phyloP scores from a whole-genome alignment of 331 rosid species.

The Cydonia oblonga region DNA sequence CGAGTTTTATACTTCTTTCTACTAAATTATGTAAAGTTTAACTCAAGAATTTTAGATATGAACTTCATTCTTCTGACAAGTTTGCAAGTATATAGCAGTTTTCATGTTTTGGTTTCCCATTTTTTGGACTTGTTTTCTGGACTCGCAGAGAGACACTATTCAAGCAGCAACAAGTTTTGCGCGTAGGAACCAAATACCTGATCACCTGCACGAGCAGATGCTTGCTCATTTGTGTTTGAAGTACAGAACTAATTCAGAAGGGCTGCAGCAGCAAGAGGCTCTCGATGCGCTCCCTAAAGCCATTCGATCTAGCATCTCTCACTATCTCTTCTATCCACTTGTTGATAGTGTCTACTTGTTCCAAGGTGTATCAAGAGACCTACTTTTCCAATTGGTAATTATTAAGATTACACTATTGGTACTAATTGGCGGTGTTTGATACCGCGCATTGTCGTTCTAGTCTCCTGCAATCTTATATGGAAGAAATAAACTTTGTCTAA shows the following conservation, averaged over 20 bases:
- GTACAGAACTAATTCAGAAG: slow-evolving; percentile 54
- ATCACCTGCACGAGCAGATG: slow-evolving; percentile 57
- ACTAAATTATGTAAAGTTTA: neutral
- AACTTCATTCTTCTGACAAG: neutral
- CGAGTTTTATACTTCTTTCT: neutral
- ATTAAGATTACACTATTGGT: neutral
- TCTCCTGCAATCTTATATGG: neutral
- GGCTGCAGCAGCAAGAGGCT: slow-evolving; percentile 63
- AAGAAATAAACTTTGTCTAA: neutral
- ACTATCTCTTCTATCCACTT: slow-evolving; percentile 39
- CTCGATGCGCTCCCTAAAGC: slow-evolving; percentile 64
- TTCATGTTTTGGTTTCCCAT: neutral
- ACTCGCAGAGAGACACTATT: slow-evolving; percentile 44
- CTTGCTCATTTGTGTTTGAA: slow-evolving; percentile 54
- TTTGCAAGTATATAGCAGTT: neutral
- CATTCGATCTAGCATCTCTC: slow-evolving; percentile 48
- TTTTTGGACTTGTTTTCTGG: slow-evolving; percentile 10
- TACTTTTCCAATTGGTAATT: slow-evolving; percentile 61
- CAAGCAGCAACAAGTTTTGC: slow-evolving; percentile 50
- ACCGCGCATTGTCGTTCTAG: neutral
- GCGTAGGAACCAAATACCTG: slow-evolving; percentile 40
- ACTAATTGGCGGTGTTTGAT: neutral
- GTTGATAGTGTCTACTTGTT: slow-evolving; percentile 49
- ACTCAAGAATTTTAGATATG: neutral
- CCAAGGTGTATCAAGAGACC: slow-evolving; percentile 45